Evolutionary conservation across 768 basidiomycete species (phyloP), one percentile per base, ranked within the genome.

Genomic region (Trametes cingulata): DNA sequence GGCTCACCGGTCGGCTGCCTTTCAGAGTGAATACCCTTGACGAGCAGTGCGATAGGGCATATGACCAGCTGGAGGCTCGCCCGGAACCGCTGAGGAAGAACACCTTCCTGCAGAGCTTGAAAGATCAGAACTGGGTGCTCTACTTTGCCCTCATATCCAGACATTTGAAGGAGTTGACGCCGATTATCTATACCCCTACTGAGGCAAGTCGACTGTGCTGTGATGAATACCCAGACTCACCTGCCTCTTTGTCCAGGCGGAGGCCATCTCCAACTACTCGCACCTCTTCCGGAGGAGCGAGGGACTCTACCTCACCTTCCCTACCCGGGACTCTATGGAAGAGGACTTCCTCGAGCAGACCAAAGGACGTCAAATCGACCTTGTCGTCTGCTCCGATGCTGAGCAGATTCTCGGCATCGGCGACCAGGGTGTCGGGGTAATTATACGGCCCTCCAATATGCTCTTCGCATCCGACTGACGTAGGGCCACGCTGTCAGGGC

Each of bases 331-430:
- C 46, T 72, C 77, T 7, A 91, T 93, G 87, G 89, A 91, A 67
- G 80, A 85, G 62, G 85, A 87, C 62, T 90, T 90, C 67, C 71
- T 92, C 22, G 87, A 88, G 65, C 84, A 85, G 67, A 85, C 81
- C 1, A 76, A 74, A 33, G 84, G 80, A 10, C 74, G 79, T n/a
- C 75, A 85, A 19, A 84, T 95, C 54, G 88, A 94, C 61, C 77
- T 95, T 27, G 78, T 95, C 54, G 91, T 95, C 25, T 88, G 87
- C 49, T 90, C 91, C 0, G 93, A 95, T 70, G 84, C 87, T 3
- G 92, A 93, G 65, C 88, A 90, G 2, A 94, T 95, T 60, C 76
- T 95, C 13, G 93, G 93, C 19, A 86, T 87, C 56, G 85, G 85
- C 52, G 85, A 86, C 65, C 84, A 85, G 69, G 86, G 93, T 58